Evolutionary conservation across 139 green algal species (phyloP), one percentile per base, ranked within the genome.

Genomic region (Coccomyxa sp.): DNA sequence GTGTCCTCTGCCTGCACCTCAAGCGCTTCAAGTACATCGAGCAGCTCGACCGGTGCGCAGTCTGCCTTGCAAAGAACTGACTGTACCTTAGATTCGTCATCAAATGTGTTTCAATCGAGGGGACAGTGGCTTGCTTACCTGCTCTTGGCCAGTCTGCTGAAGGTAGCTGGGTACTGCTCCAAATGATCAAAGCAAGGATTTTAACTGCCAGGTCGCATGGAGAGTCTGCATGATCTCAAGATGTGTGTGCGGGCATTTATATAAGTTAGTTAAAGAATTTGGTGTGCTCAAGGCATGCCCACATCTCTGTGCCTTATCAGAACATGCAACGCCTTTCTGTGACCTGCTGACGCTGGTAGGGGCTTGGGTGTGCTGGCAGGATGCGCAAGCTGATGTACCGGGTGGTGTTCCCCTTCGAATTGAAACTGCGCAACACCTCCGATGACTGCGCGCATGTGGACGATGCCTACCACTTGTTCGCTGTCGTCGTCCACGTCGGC

Each of bases 401-500:
- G 0, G 97, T 99, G 59, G 96, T 97, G 38, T 99, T 99, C 88
- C 97, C 97, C 27, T 93, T 97, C 81, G 91, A 98, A 89, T 92
- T 99, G 27, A 98, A 97, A 88, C 93, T 99, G 68, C 87, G 87
- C 88, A 98, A 97, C 90, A 96, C 92, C 3, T 92, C 88, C 0
- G 90, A 91, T 0, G 92, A 95, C 80, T 90, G 87, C 58, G 82
- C 81, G 10, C 88, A 88, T 0, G 85, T 84, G 0, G 92, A 97
- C 82, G 84, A 91, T 0, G 58, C 90, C 0, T 99, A 98, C 91
- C 88, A 87, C 13, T 90, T 99, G 27, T 94, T 95, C 82, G 96
- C 91, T 1, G 95, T 99, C 16, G 96, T 99, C 32, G 96, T 99
- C 80, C 97, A 99, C 86, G 94, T 99, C 51, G 96, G 96, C 57